Evolutionary conservation across 805 yeast genomes (phyloP).

Genomic region (Wickerhamomyces bovis): DNA sequence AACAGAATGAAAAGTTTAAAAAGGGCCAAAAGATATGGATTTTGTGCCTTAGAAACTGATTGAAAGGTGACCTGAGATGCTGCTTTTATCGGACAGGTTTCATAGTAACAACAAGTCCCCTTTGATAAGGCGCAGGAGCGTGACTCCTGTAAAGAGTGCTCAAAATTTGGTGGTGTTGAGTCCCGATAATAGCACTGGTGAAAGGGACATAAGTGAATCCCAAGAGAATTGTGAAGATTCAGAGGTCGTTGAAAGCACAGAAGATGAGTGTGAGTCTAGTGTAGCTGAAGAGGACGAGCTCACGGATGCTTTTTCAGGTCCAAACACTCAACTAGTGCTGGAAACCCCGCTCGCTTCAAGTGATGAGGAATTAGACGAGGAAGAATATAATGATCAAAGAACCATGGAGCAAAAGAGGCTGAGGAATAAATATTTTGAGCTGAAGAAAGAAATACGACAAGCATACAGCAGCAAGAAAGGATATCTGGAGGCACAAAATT

Average conservation of each 20-base stretch:
- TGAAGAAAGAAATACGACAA: conserved; percentile 1
- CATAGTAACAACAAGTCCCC: no score
- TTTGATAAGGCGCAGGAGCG: no score
- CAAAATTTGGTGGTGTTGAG: no score
- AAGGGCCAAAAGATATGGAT: no score
- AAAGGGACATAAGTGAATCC: no score
- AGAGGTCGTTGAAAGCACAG: no score
- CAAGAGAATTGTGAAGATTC: no score
- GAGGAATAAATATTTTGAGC: conserved; percentile 1
- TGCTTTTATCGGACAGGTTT: no score
- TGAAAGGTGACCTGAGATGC: no score
- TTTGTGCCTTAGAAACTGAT: no score
- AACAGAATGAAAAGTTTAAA: not conserved
- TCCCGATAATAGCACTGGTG: no score
- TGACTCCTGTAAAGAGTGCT: no score
- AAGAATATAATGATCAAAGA: not conserved
- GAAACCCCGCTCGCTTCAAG: not conserved
- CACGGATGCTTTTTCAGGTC: not conserved
- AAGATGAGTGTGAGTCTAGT: not conserved
- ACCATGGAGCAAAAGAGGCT: not conserved
- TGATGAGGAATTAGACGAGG: not conserved
- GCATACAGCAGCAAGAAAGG: not conserved
- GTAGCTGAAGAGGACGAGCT: not conserved
- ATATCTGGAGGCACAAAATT: conserved; percentile 2
- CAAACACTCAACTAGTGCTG: not conserved